Evolutionary conservation across 148 eudicot species (phyloP).

Genomic region (Nyssa sinensis): DNA sequence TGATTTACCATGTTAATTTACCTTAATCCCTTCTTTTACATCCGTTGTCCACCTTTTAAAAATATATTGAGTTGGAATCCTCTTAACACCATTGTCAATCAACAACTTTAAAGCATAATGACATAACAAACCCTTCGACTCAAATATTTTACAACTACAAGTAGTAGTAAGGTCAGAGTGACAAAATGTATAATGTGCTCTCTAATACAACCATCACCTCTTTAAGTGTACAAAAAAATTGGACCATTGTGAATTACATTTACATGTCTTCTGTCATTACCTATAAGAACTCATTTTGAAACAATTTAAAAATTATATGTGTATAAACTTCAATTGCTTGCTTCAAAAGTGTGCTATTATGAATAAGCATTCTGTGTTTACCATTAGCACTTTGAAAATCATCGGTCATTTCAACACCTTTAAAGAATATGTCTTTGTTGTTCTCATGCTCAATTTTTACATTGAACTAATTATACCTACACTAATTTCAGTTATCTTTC

Average conservation of each 20-base stretch:
- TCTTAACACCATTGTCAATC: too few species aligned
- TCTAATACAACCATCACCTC: neutral
- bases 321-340: too few species aligned
- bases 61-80: neutral
- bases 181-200: slow-evolving; percentile 3
- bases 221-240: neutral
- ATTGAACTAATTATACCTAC: neutral
- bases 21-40: neutral
- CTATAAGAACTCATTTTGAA: slow-evolving; percentile 3
- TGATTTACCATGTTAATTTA: neutral
- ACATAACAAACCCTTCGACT: neutral
- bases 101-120: neutral
- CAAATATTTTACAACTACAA: slow-evolving; percentile 8
- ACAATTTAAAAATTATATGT: too few species aligned
- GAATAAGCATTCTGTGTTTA: too few species aligned
- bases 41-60: slow-evolving; percentile 3
- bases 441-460: neutral
- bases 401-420: too few species aligned
- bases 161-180: neutral
- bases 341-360: too few species aligned
- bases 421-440: neutral
- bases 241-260: neutral
- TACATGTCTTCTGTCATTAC: neutral
- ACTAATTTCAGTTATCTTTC: neutral
- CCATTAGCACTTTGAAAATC: too few species aligned